phyloP scores from a whole-genome alignment of 106 monocot genomes.

The Cymbidium sinense region DNA sequence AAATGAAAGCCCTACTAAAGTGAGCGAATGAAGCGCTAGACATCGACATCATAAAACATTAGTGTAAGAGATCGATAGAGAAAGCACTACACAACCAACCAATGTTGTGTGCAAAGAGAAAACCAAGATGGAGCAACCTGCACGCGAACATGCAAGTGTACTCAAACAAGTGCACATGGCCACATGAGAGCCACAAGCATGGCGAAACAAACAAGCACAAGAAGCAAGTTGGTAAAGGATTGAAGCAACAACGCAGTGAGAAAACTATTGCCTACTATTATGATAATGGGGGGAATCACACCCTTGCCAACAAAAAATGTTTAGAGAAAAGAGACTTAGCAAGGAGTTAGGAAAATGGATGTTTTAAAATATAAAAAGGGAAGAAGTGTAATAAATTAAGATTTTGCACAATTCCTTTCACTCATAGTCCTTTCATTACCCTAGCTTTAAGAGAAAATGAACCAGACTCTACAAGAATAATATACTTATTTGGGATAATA shows the following conservation, averaged over 20 bases:
- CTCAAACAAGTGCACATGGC: too few species aligned
- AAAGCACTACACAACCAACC: too few species aligned
- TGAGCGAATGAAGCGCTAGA: too few species aligned
- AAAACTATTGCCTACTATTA: too few species aligned
- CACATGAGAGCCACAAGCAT: too few species aligned
- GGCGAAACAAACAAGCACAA: not conserved
- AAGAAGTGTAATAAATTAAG: not conserved
- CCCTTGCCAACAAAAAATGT: not conserved
- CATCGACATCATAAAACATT: too few species aligned
- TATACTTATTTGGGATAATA: not conserved
- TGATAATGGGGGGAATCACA: too few species aligned
- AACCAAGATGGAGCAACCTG: too few species aligned
- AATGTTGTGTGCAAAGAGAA: too few species aligned
- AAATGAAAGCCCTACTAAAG: too few species aligned
- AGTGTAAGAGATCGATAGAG: too few species aligned
- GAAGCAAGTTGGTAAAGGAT: not conserved
- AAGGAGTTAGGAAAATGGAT: not conserved
- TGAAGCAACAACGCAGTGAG: not conserved
- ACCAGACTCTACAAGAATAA: not conserved
- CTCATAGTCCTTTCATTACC: not conserved
- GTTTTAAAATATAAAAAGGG: not conserved
- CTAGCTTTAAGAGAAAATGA: not conserved
- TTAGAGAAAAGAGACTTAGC: not conserved
- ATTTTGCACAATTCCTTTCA: not conserved
- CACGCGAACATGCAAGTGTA: too few species aligned